phyloP scores from a whole-genome alignment of 2,329 filamentous ascomycete genomes.

The Fusarium paranaense region DNA sequence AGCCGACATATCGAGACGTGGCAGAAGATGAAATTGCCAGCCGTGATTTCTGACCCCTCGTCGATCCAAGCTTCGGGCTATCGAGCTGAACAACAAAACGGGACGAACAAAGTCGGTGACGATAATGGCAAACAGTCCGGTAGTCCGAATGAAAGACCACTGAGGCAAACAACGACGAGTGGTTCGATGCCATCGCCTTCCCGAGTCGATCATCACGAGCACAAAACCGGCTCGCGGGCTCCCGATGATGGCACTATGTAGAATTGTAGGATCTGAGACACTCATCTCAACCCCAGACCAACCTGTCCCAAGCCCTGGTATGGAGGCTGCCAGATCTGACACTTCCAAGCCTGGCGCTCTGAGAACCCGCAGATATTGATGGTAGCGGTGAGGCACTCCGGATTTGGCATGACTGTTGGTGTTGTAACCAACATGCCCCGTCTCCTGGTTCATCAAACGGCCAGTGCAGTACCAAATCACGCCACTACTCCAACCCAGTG shows the following conservation, averaged over 20 bases:
- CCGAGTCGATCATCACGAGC: neutral
- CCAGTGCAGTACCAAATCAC: neutral
- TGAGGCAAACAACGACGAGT: neutral
- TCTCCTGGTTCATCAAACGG: neutral
- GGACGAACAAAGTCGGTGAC: neutral
- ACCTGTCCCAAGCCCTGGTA: neutral
- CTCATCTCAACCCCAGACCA: slow-evolving; percentile 4
- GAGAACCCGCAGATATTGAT: neutral
- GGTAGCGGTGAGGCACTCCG: neutral
- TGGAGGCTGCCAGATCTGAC: neutral
- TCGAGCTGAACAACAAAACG: neutral
- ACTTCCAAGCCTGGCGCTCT: neutral
- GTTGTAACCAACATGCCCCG: neutral
- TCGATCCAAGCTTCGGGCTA: neutral
- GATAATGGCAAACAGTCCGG: neutral
- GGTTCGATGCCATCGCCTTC: neutral
- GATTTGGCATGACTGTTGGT: neutral
- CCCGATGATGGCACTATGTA: neutral
- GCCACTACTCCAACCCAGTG: neutral
- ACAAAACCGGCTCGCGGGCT: neutral
- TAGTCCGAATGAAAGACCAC: neutral
- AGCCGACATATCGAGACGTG: neutral
- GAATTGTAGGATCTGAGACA: slow-evolving; percentile 1
- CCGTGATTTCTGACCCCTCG: neutral
- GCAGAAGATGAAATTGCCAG: neutral